Percentiles rank a stretch among this genome's conserved stretches.
Conservation (phyloP, 108 stramenopile species). For the Nannochloropsis granulata region DNA sequence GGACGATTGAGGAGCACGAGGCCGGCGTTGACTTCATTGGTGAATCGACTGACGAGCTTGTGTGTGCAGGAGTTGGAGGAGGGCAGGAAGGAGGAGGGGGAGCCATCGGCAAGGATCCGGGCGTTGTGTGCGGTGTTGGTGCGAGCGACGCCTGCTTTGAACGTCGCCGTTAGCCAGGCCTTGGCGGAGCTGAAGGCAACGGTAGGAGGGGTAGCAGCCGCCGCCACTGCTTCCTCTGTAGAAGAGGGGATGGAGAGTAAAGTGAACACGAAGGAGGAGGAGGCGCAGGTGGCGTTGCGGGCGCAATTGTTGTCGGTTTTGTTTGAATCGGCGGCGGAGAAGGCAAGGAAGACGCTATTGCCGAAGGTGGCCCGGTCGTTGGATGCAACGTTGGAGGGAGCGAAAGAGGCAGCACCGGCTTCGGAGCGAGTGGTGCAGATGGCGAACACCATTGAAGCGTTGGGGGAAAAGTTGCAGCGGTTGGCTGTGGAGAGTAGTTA, state of each 20-base stretch:
- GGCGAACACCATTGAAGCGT: neutral
- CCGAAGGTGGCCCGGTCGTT: neutral
- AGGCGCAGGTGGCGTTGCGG: neutral
- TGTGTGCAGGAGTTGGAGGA: neutral
- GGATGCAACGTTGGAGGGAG: neutral
- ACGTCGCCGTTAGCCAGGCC: neutral
- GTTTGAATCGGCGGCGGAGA: neutral
- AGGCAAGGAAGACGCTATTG: neutral
- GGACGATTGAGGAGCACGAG: neutral
- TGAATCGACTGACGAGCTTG: neutral
- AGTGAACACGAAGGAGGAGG: neutral
- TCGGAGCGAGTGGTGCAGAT: neutral
- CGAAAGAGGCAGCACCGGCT: neutral
- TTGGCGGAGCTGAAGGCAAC: neutral
- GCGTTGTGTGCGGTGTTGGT: neutral
- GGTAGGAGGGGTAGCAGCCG: neutral
- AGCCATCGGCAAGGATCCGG: neutral
- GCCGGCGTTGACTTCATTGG: neutral
- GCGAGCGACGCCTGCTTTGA: neutral
- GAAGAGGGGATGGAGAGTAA: neutral
- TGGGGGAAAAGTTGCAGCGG: neutral
- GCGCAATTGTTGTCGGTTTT: neutral
- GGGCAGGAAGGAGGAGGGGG: neutral
- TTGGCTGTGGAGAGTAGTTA: neutral
- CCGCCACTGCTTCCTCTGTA: neutral